These are phyloP conservation scores for Corynascus novoguineensis DNA, from an alignment of 495 filamentous ascomycete genomes.

Conservation along the genomic window DNA sequence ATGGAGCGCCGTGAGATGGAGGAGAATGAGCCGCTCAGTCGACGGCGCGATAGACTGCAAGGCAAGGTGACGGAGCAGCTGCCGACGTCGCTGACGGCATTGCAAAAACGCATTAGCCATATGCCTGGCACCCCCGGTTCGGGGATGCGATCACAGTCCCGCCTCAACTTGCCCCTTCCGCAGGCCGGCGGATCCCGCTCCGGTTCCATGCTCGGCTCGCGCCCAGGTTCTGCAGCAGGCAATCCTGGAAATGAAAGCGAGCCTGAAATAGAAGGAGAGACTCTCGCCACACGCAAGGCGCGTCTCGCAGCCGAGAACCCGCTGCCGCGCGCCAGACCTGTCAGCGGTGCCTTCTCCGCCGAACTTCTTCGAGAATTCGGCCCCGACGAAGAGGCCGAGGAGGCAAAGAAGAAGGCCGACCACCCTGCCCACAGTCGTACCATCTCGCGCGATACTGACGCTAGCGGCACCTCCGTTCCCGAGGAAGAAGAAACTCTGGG, in stretches of 20 bases:
- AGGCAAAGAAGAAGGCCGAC: conserved; percentile 9
- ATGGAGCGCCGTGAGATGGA: conserved; percentile 81
- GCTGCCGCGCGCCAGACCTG: conserved; percentile 50
- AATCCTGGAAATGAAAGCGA: conserved; percentile 27
- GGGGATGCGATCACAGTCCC: conserved; percentile 24
- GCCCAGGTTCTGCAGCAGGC: not conserved
- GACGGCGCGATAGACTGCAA: conserved; percentile 68
- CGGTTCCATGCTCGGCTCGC: conserved; percentile 12
- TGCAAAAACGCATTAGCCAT: conserved; percentile 40
- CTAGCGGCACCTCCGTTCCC: conserved; percentile 20
- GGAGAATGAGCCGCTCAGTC: conserved; percentile 84
- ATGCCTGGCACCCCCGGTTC: conserved; percentile 31
- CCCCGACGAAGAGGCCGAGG: conserved; percentile 20
- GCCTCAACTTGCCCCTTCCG: conserved; percentile 21
- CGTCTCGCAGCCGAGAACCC: conserved; percentile 57
- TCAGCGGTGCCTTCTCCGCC: conserved; percentile 70
- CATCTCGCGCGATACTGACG: not conserved
- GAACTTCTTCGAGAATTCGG: conserved; percentile 73
- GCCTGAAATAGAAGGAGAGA: conserved; percentile 67
- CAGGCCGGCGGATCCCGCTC: conserved; percentile 7
- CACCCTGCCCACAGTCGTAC: conserved; percentile 13
- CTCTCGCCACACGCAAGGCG: conserved; percentile 65
- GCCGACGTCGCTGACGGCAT: conserved; percentile 17
- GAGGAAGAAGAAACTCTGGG: conserved; percentile 83
- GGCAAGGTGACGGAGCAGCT: conserved; percentile 40